Conservation (phyloP, 2,329 filamentous ascomycete genomes). For the Penicillium sp. region DNA sequence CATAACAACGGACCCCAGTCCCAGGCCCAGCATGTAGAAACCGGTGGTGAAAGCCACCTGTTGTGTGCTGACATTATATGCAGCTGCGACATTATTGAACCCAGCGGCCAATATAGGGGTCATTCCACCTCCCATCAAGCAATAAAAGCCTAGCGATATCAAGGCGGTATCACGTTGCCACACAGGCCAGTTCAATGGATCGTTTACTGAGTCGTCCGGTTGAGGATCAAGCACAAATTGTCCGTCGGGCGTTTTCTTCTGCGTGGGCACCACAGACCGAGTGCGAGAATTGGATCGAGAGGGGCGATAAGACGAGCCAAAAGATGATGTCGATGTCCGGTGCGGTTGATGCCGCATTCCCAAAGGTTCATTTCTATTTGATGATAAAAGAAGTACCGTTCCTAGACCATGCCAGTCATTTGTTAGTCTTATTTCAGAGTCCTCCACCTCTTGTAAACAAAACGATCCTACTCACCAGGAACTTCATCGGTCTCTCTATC, state of each 20-base stretch:
- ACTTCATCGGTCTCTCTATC: slow-evolving; percentile 81
- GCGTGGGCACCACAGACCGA: slow-evolving; percentile 36
- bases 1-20: slow-evolving; percentile 77
- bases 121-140: slow-evolving; percentile 89
- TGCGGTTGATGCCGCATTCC: slow-evolving; percentile 63
- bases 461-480: slow-evolving; percentile 63
- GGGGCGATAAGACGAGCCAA: slow-evolving; percentile 46
- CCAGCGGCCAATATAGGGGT: slow-evolving; percentile 87
- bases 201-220: slow-evolving; percentile 84
- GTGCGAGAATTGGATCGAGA: slow-evolving; percentile 41
- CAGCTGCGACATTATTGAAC: slow-evolving; percentile 73
- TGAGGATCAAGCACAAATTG: slow-evolving; percentile 86
- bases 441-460: background rate
- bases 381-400: slow-evolving; percentile 60
- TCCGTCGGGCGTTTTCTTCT: slow-evolving; percentile 78
- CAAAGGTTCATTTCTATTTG: slow-evolving; percentile 62
- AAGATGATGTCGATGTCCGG: slow-evolving; percentile 56
- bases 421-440: background rate
- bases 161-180: slow-evolving; percentile 79
- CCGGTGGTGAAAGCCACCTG: slow-evolving; percentile 83
- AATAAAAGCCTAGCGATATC: slow-evolving; percentile 83
- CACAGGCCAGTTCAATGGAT: slow-evolving; percentile 86
- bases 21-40: slow-evolving; percentile 90
- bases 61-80: slow-evolving; percentile 65
- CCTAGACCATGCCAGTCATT: slow-evolving; percentile 39